phyloP scores from a whole-genome alignment of 2,329 filamentous ascomycete species.

The Stagonosporopsis vannaccii region DNA sequence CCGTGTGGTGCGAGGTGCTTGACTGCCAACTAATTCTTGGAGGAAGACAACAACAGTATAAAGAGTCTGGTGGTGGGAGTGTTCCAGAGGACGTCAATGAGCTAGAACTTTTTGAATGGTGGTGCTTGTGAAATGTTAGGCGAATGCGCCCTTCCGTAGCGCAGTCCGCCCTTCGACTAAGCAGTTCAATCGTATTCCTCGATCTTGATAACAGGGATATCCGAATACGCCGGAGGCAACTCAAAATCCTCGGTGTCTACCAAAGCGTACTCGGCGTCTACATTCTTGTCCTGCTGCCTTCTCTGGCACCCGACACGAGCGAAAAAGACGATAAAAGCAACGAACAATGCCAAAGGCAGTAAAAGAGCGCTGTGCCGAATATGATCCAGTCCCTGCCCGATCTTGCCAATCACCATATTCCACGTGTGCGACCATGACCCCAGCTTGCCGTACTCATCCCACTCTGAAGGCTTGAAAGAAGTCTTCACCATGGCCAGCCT shows the following conservation, averaged over 20 bases:
- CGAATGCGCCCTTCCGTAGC: not conserved
- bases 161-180: constrained; percentile 1
- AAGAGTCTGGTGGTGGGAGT: not conserved
- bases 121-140: not conserved
- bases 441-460: constrained; percentile 41
- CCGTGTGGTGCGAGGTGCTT: not conserved
- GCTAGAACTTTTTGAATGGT: no score
- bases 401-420: constrained; percentile 21
- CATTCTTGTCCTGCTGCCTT: constrained; percentile 18
- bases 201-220: constrained; percentile 31
- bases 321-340: constrained; percentile 23
- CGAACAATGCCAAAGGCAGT: constrained; percentile 25
- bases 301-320: constrained; percentile 19
- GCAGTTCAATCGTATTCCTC: constrained; percentile 28
- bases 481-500: constrained; percentile 35
- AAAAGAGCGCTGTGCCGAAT: constrained; percentile 21
- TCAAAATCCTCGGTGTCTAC: constrained; percentile 24
- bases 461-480: constrained; percentile 35
- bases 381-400: constrained; percentile 15
- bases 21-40: not conserved
- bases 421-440: constrained; percentile 31
- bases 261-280: constrained; percentile 29
- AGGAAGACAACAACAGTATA: not conserved
- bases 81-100: no score
- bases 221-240: constrained; percentile 27